Evolutionary conservation across 108 stramenopile species (phyloP).

Genomic region (Cyclostephanos tholiformis): DNA sequence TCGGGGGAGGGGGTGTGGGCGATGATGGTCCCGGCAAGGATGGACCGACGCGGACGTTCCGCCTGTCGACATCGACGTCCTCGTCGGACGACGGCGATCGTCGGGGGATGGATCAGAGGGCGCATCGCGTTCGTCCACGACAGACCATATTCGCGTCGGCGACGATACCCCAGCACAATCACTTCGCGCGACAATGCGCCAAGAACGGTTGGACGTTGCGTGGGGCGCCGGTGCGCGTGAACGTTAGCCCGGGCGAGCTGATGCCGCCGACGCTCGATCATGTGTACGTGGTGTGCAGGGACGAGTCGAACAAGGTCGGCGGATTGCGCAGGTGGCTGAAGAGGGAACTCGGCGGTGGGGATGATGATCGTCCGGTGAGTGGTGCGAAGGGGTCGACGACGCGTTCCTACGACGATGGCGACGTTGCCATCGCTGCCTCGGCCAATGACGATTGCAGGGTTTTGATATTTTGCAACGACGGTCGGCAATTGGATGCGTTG

Average conservation of each 20-base stretch:
- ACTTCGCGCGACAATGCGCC: constrained; percentile 86
- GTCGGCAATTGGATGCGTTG: constrained; percentile 66
- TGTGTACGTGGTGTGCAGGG: constrained; percentile 75
- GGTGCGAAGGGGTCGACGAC: background rate
- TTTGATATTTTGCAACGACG: constrained; percentile 75
- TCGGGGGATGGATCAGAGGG: too few species aligned
- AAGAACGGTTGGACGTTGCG: constrained; percentile 88
- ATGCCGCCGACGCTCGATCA: constrained; percentile 85
- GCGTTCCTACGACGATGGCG: background rate
- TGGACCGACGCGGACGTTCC: background rate
- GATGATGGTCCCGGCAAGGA: too few species aligned
- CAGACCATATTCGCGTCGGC: constrained; percentile 96
- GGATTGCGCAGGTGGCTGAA: constrained; percentile 71
- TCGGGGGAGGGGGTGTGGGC: constrained; percentile 31
- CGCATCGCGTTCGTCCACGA: constrained; percentile 20
- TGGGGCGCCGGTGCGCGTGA: constrained; percentile 75
- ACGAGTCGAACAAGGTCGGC: constrained; percentile 70
- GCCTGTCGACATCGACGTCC: background rate
- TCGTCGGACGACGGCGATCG: background rate
- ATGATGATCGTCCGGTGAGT: background rate
- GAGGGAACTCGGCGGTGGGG: constrained; percentile 49
- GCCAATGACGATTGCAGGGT: constrained; percentile 45
- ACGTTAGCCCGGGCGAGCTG: constrained; percentile 80
- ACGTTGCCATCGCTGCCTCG: background rate
- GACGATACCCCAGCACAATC: constrained; percentile 92